Percentiles rank a stretch among this genome's conserved stretches.
These are phyloP conservation scores for Monosporascus sp. DNA, from an alignment of 2,329 filamentous ascomycete species.

Conservation along the genomic window DNA sequence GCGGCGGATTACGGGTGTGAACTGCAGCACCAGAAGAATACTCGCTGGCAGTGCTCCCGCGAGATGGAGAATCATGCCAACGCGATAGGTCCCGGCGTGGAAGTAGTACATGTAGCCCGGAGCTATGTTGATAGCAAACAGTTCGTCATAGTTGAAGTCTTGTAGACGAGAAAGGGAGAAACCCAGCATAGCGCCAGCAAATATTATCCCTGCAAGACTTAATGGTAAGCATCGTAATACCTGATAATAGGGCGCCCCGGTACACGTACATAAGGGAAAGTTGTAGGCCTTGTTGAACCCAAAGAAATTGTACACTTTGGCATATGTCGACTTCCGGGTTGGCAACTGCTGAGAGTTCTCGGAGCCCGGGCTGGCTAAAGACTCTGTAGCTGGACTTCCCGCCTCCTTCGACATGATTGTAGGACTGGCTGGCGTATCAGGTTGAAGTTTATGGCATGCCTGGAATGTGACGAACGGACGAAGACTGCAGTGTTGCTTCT, in stretches of 20 bases:
- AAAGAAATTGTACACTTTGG: conserved; percentile 32
- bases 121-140: conserved; percentile 1
- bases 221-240: no score
- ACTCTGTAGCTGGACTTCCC: no score
- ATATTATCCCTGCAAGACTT: conserved; percentile 27
- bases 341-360: no score
- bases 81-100: conserved; percentile 11
- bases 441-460: no score
- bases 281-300: conserved; percentile 51
- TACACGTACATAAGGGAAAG: conserved; percentile 35
- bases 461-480: no score
- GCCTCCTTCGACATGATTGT: no score
- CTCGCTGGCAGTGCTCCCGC: conserved; percentile 34
- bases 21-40: conserved; percentile 38
- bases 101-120: conserved; percentile 31
- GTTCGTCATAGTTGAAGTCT: conserved; percentile 32
- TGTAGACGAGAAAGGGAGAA: conserved; percentile 41
- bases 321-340: no score
- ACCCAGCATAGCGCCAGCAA: conserved; percentile 35
- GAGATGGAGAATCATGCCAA: conserved; percentile 38
- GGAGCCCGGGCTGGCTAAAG: no score
- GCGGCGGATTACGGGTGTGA: conserved; percentile 34
- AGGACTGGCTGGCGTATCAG: no score
- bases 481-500: no score
- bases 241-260: no score